Percentiles rank a stretch among this genome's conserved stretches.
These are phyloP conservation scores for Helotiales sp. DNA, from an alignment of 2,329 filamentous ascomycete genomes.

Conservation along the genomic window DNA sequence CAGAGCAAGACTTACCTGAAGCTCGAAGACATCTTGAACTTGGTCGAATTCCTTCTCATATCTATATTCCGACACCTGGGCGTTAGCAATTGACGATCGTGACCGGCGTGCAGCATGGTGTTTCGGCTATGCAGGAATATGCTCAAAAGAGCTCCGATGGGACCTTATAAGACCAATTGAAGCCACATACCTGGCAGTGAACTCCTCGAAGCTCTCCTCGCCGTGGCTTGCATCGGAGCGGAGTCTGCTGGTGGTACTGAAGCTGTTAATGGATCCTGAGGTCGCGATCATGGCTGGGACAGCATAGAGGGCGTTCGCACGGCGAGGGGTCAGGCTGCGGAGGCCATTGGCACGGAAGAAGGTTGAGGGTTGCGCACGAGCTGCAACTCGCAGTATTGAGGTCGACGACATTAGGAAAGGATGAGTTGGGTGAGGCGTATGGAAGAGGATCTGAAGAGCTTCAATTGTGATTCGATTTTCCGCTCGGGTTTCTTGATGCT, in stretches of 20 bases:
- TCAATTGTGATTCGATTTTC: conserved; percentile 15
- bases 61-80: conserved; percentile 56
- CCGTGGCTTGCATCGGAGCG: conserved; percentile 65
- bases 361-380: conserved; percentile 63
- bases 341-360: conserved; percentile 68
- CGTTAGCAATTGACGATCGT: conserved; percentile 48
- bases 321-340: conserved; percentile 61
- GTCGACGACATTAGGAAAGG: conserved; percentile 65
- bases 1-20: conserved; percentile 74
- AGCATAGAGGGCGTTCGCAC: conserved; percentile 58
- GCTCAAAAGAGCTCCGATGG: conserved; percentile 29
- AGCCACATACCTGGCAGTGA: conserved; percentile 82
- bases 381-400: conserved; percentile 72
- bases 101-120: conserved; percentile 25
- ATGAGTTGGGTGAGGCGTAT: conserved; percentile 28
- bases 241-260: conserved; percentile 63
- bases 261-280: conserved; percentile 57
- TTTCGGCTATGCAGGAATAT: conserved; percentile 32
- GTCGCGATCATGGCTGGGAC: conserved; percentile 56
- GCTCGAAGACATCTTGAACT: conserved; percentile 99
- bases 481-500: conserved; percentile 9
- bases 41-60: conserved; percentile 99
- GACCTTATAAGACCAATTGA: conserved; percentile 30
- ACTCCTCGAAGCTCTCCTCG: conserved; percentile 99
- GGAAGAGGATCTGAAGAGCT: conserved; percentile 21